Evolutionary conservation across 106 monocot species (phyloP), one percentile per base, ranked within the genome.

Genomic region (Phalaenopsis equestris): DNA sequence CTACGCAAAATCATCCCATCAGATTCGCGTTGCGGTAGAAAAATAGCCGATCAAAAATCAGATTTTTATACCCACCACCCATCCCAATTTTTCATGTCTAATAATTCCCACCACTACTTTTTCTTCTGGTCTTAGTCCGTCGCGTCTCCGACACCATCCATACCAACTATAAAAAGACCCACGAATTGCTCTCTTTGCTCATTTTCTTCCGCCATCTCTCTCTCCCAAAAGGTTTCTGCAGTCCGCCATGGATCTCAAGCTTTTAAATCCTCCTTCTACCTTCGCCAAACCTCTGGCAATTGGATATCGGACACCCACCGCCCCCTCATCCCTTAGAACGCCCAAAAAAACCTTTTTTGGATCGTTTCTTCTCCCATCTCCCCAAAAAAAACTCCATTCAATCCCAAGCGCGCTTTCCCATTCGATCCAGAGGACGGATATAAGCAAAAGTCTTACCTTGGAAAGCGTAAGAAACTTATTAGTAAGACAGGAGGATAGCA

Each of bases 401-500:
- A 76, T 76, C 76, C 49, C 48, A 76, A 76, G 76, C 48, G 76
- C 76, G 24, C 47, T 76, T 49, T 49, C 76, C 16, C 5, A 21
- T 76, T 76, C 76, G 18, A 76, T 24, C 49, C 52, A 87, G 42
- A 87, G 95, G 47, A 83, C 92, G 55, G 95, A 95, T 86, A 79
- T 85, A 82, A 98, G 98, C 87, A 83, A 87, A 76, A 85, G 67
- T 70, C 80, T 98, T 72, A 94, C 92, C 41, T 82, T 98, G 24
- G 98, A 98, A 41, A 85, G 84, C 18, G 94, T 98, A 42, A 80
- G 94, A 6, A 85, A 91, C 46, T 91, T 90, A 65, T 78, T 98
- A 65, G 92, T 98, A 77, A 82, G 92, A 39, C 98, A 94, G 86
- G 98, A 98, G 84, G 98, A 98, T 83, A 94, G 90, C 78, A 98